Evolutionary conservation across 2,329 filamentous ascomycete species (phyloP), one percentile per base, ranked within the genome.

Genomic region (Teratosphaeria pseudoeucalypti): DNA sequence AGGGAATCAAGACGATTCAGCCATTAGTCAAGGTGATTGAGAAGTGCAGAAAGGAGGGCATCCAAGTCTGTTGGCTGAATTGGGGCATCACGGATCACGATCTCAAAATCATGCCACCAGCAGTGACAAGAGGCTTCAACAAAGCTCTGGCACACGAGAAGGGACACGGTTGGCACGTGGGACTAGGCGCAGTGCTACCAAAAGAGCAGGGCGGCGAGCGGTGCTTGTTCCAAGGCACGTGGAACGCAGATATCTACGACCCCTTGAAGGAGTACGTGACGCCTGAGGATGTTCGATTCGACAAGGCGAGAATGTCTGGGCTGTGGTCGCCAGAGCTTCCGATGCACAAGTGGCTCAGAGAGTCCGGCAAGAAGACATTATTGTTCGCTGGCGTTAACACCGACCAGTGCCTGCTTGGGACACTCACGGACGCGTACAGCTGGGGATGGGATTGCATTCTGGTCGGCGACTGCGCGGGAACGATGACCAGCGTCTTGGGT

Each of bases 361-460:
- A 72, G 58, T 71, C 70, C n/a, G 68, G 70, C 47, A 76, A 75
- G 67, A 75, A 75, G 63, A 76, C 74, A 0, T 61, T 77, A 23
- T 63, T 76, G 5, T 76, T 76, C 59, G 71, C 75, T 19, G 74
- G 74, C 26, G 73, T 76, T 56, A 77, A 76, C 62, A 77, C 74
- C 10, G 74, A 76, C 62, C 75, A 76, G 64, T 77, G 74, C 56
- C 67, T 76, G 11, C 71, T 76, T 32, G 75, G 74, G 27, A 76
- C 74, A 0, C 65, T 76, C 26, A 74, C 73, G 14, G 74, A 76
- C 57, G 72, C 74, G 1, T 77, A 76, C 65, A 73, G 70, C 16
- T 76, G 70, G 61, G 74, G 74, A 63, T 77, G 73, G 72, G 74
- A 76, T 59, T 76, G 73, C 61, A 68, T 77, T 52, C 66, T 76